These are phyloP conservation scores for Arachnomyces sp. DNA, from an alignment of 2,329 filamentous ascomycete species.

Conservation along the genomic window DNA sequence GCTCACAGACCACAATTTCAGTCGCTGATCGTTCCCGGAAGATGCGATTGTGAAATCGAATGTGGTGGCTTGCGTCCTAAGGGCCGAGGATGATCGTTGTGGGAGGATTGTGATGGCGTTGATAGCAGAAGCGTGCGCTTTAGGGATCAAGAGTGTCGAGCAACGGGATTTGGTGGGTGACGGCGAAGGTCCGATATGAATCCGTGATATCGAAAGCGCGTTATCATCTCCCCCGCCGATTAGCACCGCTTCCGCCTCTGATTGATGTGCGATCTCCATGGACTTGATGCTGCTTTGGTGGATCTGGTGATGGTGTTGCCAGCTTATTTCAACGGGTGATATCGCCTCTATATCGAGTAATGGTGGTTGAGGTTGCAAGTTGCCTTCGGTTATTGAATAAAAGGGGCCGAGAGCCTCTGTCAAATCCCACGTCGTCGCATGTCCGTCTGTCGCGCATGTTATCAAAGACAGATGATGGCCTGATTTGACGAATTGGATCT, in stretches of 20 bases:
- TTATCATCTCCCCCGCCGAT: constrained; percentile 86
- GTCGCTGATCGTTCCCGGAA: constrained; percentile 40
- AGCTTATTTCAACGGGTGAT: constrained; percentile 20
- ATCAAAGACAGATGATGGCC: constrained; percentile 38
- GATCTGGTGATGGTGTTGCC: constrained; percentile 40
- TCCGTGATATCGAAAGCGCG: constrained; percentile 55
- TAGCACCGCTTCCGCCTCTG: constrained; percentile 42
- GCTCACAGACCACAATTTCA: constrained; percentile 36
- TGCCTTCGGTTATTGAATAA: constrained; percentile 18
- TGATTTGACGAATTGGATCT: constrained; percentile 40
- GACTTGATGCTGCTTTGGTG: constrained; percentile 78
- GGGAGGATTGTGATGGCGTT: constrained; percentile 31
- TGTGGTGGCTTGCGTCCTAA: background rate
- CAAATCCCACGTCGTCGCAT: constrained; percentile 56
- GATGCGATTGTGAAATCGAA: constrained; percentile 24
- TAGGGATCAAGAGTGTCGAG: constrained; percentile 28
- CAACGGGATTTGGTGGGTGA: constrained; percentile 14
- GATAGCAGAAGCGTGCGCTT: constrained; percentile 40
- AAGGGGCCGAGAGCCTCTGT: constrained; percentile 21
- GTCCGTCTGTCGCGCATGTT: constrained; percentile 78
- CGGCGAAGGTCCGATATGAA: constrained; percentile 17
- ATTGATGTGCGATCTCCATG: constrained; percentile 28
- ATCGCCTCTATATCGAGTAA: constrained; percentile 17
- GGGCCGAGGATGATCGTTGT: background rate
- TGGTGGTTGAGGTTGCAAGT: constrained; percentile 12